Evolutionary conservation across 2,329 filamentous ascomycete species (phyloP).

Genomic region (Lithohypha guttulata): DNA sequence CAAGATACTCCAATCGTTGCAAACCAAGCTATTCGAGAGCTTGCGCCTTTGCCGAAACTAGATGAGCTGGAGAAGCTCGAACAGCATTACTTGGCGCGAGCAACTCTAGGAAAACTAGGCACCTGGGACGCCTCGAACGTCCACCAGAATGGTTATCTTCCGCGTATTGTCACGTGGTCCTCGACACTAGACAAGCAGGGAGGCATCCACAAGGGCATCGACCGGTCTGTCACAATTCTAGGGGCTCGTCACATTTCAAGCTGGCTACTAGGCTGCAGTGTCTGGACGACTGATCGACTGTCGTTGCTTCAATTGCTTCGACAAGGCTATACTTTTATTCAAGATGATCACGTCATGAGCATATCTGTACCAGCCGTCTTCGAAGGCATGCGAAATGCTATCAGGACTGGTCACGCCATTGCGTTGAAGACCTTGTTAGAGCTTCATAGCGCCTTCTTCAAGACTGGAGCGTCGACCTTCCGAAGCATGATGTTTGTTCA

Average conservation of each 20-base stretch:
- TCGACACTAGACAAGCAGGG: conserved; percentile 16
- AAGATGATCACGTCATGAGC: conserved; percentile 14
- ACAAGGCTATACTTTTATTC: conserved; percentile 22
- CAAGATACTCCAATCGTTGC: background rate
- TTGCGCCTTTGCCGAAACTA: conserved; percentile 5
- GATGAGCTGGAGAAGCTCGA: conserved; percentile 1
- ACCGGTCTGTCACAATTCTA: conserved; percentile 10
- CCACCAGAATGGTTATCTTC: background rate
- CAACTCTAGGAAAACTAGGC: conserved; percentile 1
- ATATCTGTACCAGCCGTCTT: conserved; percentile 28
- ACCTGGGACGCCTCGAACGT: conserved; percentile 1
- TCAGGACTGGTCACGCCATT: conserved; percentile 25
- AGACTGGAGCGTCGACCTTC: conserved; percentile 3
- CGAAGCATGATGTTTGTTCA: background rate
- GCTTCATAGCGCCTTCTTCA: conserved; percentile 16
- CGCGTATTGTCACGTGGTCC: conserved; percentile 12
- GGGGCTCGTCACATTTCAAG: conserved; percentile 25
- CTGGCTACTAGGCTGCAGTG: conserved; percentile 25
- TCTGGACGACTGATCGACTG: conserved; percentile 24
- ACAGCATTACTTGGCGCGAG: conserved; percentile 7
- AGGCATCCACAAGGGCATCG: conserved; percentile 16
- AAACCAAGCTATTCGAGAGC: conserved; percentile 2
- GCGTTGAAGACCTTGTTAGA: conserved; percentile 30
- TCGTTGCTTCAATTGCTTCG: conserved; percentile 30
- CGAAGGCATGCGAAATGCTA: conserved; percentile 31